Percentiles rank a stretch among this genome's conserved stretches.
Conservation (phyloP, 495 filamentous ascomycete species). For the Trichoderma erinaceum region DNA sequence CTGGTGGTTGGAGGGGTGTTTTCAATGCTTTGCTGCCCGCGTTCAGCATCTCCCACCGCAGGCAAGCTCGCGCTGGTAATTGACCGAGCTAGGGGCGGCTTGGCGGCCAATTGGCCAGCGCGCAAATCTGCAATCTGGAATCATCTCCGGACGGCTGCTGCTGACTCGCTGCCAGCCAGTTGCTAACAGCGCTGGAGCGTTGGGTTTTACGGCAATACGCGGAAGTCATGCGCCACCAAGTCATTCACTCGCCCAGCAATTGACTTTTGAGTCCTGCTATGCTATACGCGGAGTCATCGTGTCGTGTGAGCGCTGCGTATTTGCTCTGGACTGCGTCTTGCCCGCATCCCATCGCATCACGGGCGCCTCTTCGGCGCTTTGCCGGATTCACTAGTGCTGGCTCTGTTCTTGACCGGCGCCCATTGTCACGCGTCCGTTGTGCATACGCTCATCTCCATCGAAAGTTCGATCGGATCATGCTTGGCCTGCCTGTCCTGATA, state of each 20-base stretch:
- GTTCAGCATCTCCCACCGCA: neutral
- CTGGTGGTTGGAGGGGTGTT: neutral
- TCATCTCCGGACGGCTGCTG: neutral
- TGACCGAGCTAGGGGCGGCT: constrained; percentile 3
- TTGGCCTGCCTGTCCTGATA: neutral
- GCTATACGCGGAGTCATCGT: constrained; percentile 3
- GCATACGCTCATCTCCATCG: neutral
- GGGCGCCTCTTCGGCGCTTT: constrained; percentile 10
- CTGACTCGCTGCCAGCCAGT: neutral
- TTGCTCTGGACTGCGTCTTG: neutral
- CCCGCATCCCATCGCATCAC: neutral
- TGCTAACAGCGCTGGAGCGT: neutral
- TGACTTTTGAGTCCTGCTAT: neutral
- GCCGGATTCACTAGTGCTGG: neutral
- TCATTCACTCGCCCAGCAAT: too few species aligned
- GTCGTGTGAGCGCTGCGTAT: neutral
- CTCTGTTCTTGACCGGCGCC: neutral
- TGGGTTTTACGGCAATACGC: neutral
- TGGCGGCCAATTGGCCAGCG: constrained; percentile 1
- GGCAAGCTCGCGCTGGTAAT: neutral
- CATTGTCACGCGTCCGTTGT: too few species aligned
- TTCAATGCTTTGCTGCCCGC: neutral
- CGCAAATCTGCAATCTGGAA: constrained; percentile 6
- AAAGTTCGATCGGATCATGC: constrained; percentile 7
- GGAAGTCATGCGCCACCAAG: neutral